Base-by-base conservation (phyloP, 176 grass and related monocot genomes). In the Bonia amplexicaulis region DNA sequence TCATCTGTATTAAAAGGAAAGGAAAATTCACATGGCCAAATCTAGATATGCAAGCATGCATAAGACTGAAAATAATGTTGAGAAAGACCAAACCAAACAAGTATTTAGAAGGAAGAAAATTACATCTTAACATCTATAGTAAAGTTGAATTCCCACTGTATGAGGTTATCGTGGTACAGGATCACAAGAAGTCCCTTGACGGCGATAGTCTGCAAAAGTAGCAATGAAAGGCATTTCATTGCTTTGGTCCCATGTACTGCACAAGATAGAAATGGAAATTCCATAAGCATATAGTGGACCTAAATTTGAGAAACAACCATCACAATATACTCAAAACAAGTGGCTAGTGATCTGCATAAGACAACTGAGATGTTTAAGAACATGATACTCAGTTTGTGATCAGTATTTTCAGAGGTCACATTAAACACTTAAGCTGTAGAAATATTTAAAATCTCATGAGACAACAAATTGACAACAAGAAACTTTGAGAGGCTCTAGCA, bases 141-240 rank as follows among this genome's bases (percentile, higher is more conserved):
- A 15, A 12, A 78, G 39, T 53, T 78, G 55, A 65, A 67, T 37
- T 77, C 39, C 31, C 64, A 71, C 12, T 13, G n/a, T 60, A 71
- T 2, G 2, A 63, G 65, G 65, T 76, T 78, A 83, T 52, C 22
- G 5, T 10, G 25, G 16, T 66, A 64, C 33, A 77, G 7, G 33
- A 37, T 86, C 55, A 65, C 39, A 26, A 81, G 25, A 80, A 69
- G 9, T 80, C 69, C 96, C 96, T 92, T 92, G 88, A 16, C 91
- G 91, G 27, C 93, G 93, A 87, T 91, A 90, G 80, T 96, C 91
- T 15, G 72, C 41, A 81, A 77, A 92, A 83, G 96, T 94, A 82
- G 96, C 91, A 45, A 99, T 89, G 23, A 99, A 92, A 71, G 93
- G 96, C 67, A 99, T 75, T 51, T 99, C 93, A 3, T 93, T 25